Percentiles rank a stretch among this genome's conserved stretches.
These are phyloP conservation scores for Kwoniella mangroviensis DNA, from an alignment of 768 basidiomycete species.

Conservation along the genomic window DNA sequence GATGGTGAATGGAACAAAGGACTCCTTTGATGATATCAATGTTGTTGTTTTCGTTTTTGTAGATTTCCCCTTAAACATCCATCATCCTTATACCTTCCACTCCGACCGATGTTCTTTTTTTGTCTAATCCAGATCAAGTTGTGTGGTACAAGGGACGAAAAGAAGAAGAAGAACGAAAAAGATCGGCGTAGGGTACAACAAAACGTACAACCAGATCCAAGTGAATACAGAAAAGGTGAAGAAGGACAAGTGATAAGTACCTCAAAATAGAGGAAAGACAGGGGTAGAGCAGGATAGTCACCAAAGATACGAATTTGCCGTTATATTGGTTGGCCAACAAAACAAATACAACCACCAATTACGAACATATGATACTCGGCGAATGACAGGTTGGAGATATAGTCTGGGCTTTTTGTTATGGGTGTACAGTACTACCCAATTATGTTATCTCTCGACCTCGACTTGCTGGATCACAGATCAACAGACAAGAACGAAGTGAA, in stretches of 20 bases:
- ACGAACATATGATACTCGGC: not conserved
- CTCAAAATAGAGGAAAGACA: not conserved
- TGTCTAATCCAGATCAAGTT: not conserved
- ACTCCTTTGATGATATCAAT: not conserved
- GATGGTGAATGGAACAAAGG: not conserved
- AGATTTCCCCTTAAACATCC: not conserved
- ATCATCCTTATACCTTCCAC: not conserved
- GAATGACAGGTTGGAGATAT: not conserved
- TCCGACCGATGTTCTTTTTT: not conserved
- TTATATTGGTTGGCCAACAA: not conserved
- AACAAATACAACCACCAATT: not conserved
- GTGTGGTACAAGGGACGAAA: not conserved
- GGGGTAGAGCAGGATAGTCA: not conserved
- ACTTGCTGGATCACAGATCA: too few species aligned
- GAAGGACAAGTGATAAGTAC: not conserved
- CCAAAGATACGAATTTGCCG: not conserved
- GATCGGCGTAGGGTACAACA: not conserved
- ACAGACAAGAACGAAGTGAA: too few species aligned
- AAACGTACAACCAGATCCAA: not conserved
- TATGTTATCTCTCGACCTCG: too few species aligned
- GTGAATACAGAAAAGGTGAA: not conserved
- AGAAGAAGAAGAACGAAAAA: not conserved
- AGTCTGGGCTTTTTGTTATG: too few species aligned
- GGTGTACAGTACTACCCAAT: too few species aligned
- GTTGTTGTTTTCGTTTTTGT: not conserved